These are phyloP conservation scores for Onygenales sp. DNA, from an alignment of 2,329 filamentous ascomycete genomes.

Conservation along the genomic window DNA sequence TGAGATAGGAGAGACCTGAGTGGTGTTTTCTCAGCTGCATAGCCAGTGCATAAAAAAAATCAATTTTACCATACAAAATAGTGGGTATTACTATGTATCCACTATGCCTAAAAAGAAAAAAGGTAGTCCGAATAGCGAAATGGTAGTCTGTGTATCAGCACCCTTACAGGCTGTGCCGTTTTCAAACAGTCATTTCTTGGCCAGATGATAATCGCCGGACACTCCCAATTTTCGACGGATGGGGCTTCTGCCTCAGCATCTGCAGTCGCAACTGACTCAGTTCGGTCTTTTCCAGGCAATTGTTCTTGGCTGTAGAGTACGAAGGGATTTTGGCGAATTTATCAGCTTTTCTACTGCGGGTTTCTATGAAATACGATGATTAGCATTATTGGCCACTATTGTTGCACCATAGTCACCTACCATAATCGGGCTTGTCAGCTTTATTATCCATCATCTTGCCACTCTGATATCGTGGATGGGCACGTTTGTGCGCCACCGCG, in stretches of 20 bases:
- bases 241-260: conserved; percentile 18
- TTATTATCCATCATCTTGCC: too few relatives aligned
- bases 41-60: too few relatives aligned
- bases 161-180: too few relatives aligned
- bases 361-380: background rate
- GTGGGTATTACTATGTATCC: too few relatives aligned
- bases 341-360: conserved; percentile 12
- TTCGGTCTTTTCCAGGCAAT: conserved; percentile 14
- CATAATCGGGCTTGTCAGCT: background rate
- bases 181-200: too few relatives aligned
- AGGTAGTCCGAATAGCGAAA: too few relatives aligned
- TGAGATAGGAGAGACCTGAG: too few relatives aligned
- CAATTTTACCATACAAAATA: too few relatives aligned
- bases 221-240: conserved; percentile 5
- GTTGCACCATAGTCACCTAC: background rate
- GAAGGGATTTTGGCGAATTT: conserved; percentile 18
- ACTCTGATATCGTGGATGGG: background rate
- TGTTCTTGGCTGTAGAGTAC: conserved; percentile 18
- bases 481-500: background rate
- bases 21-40: too few relatives aligned
- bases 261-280: conserved; percentile 16
- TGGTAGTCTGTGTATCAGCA: too few relatives aligned
- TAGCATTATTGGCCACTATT: background rate
- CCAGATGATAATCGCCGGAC: too few relatives aligned
- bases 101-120: too few relatives aligned